Percentiles rank a stretch among this genome's conserved stretches.
phyloP scores from a whole-genome alignment of 306 rosid species.

The Pachyrhizus erosus region DNA sequence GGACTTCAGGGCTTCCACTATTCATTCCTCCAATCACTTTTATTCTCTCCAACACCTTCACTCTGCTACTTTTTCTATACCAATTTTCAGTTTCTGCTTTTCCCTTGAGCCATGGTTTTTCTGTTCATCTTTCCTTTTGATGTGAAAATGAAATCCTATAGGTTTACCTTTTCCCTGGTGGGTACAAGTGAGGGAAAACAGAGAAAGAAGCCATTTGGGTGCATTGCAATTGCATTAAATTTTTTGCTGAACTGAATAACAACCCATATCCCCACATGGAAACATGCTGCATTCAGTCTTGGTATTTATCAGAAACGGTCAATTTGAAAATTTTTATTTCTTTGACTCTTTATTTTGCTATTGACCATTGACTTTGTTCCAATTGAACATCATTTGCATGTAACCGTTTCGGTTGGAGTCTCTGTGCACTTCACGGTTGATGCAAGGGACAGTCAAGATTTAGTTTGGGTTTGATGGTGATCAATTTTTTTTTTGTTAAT shows the following conservation, averaged over 20 bases:
- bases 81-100: neutral
- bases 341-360: neutral
- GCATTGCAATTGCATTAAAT: neutral
- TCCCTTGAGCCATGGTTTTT: neutral
- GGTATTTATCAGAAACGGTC: neutral
- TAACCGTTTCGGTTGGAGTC: neutral
- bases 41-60: conserved; percentile 63
- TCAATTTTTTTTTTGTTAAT: neutral
- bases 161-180: neutral
- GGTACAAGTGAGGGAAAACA: neutral
- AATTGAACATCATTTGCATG: neutral
- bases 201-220: neutral
- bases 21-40: conserved; percentile 53
- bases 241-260: neutral
- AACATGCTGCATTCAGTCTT: neutral
- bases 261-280: neutral
- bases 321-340: neutral
- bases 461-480: neutral
- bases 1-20: conserved; percentile 66
- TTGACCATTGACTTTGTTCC: neutral
- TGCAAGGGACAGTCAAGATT: neutral
- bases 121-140: neutral
- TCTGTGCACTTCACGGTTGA: neutral
- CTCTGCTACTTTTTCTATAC: conserved; percentile 51
- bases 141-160: neutral